Conservation (phyloP, 768 basidiomycete genomes). For the Asterophora lycoperdoides region DNA sequence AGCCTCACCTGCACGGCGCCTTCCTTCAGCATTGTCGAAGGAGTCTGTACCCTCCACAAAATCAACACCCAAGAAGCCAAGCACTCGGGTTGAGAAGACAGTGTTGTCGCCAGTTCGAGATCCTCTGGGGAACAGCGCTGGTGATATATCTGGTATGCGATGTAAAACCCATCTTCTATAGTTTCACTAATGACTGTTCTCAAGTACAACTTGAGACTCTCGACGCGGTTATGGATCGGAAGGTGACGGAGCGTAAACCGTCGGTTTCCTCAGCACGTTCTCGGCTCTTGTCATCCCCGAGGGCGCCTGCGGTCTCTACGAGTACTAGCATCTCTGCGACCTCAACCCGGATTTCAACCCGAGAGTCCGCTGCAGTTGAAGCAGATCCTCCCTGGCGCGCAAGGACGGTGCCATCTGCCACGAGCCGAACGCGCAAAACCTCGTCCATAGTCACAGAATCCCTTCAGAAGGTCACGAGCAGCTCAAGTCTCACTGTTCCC, state of each 20-base stretch:
- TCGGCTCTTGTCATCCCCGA: constrained; percentile 12
- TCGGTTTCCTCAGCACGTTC: constrained; percentile 2
- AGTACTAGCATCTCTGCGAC: constrained; percentile 7
- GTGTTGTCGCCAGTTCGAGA: constrained; percentile 38
- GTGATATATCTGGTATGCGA: constrained; percentile 27
- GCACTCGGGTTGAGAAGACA: constrained; percentile 21
- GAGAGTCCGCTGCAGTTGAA: constrained; percentile 5
- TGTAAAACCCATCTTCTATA: not conserved
- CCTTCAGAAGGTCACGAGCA: not conserved
- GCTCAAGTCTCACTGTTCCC: constrained; percentile 2
- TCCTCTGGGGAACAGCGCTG: constrained; percentile 33
- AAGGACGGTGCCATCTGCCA: constrained; percentile 24
- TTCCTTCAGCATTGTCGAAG: constrained; percentile 17
- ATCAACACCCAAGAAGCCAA: constrained; percentile 9
- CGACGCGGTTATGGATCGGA: constrained; percentile 4
- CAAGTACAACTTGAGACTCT: constrained; percentile 23
- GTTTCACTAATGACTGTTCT: not conserved
- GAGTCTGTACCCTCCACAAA: constrained; percentile 10
- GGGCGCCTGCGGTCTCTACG: constrained; percentile 3
- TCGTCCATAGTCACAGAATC: not conserved
- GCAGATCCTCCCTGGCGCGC: constrained; percentile 24
- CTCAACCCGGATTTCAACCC: constrained; percentile 6
- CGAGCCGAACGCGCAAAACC: constrained; percentile 19
- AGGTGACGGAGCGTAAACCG: constrained; percentile 7
- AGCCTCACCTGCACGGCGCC: constrained; percentile 23